phyloP scores from a whole-genome alignment of 192 early-diverging fungal species.

The Dimargaris cristalligena region DNA sequence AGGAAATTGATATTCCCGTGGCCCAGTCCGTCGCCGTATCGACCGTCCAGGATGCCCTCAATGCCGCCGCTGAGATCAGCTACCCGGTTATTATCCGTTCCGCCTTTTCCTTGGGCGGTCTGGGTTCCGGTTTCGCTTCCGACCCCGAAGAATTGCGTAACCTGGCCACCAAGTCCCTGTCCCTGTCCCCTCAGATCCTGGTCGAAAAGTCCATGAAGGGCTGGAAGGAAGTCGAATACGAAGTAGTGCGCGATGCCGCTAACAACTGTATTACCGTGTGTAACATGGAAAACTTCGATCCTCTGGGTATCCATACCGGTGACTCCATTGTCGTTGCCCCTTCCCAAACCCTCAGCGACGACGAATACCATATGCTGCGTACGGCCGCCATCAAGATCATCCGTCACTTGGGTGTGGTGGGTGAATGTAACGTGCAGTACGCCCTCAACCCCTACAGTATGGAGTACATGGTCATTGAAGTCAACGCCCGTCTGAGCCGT shows the following conservation, averaged over 20 bases:
- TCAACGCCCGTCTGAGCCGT: conserved; percentile 91
- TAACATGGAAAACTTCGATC: conserved; percentile 99
- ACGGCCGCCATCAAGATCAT: conserved; percentile 90
- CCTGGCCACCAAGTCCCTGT: conserved; percentile 71
- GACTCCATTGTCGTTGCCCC: conserved; percentile 99
- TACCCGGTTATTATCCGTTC: conserved; percentile 93
- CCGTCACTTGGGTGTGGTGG: conserved; percentile 89
- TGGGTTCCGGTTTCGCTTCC: conserved; percentile 91
- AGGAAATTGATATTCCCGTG: conserved; percentile 61
- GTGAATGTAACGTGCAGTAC: conserved; percentile 98
- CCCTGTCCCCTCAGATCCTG: conserved; percentile 80
- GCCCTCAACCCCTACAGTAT: conserved; percentile 74
- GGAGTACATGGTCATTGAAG: conserved; percentile 92
- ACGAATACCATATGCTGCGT: conserved; percentile 92
- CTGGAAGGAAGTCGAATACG: conserved; percentile 99
- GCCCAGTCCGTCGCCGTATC: conserved; percentile 78
- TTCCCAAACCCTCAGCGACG: conserved; percentile 87
- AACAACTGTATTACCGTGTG: conserved; percentile 99
- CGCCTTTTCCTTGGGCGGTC: conserved; percentile 85
- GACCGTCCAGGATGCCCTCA: conserved; percentile 73
- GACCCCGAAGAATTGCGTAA: conserved; percentile 51
- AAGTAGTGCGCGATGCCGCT: conserved; percentile 89
- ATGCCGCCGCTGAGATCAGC: conserved; percentile 65
- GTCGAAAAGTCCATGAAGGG: conserved; percentile 95
- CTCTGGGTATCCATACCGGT: conserved; percentile 93